These are phyloP conservation scores for Dissophora ornata DNA, from an alignment of 192 early-diverging fungal species.

Conservation along the genomic window DNA sequence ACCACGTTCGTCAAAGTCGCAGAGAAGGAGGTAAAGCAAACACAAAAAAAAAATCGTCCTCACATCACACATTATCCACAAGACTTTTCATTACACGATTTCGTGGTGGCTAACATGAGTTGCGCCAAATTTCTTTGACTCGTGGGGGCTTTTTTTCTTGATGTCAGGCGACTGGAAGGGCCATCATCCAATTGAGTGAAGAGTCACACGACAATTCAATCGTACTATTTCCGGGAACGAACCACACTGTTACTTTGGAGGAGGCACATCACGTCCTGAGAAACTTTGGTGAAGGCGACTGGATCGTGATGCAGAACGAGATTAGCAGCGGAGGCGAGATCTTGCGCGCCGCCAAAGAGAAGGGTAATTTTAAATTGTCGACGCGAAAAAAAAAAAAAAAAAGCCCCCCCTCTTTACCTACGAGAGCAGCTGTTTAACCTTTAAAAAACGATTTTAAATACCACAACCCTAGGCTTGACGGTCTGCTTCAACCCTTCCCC, in stretches of 20 bases:
- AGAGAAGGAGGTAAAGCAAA: slow-evolving; percentile 58
- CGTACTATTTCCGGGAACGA: slow-evolving; percentile 84
- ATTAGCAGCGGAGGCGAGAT: slow-evolving; percentile 76
- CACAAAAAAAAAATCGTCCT: slow-evolving; percentile 18
- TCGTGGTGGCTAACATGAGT: too few relatives aligned
- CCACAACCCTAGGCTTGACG: slow-evolving; percentile 70
- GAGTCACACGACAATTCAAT: slow-evolving; percentile 87
- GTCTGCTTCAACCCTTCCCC: slow-evolving; percentile 91
- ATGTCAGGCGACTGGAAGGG: slow-evolving; percentile 77
- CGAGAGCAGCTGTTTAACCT: too few relatives aligned
- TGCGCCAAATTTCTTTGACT: too few relatives aligned
- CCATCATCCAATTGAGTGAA: slow-evolving; percentile 84
- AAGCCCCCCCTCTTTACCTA: background rate
- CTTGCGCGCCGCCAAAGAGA: slow-evolving; percentile 62
- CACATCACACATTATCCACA: too few relatives aligned
- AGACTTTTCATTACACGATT: too few relatives aligned
- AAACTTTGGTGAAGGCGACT: slow-evolving; percentile 70
- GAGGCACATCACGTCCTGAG: slow-evolving; percentile 64
- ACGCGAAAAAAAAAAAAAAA: too few relatives aligned
- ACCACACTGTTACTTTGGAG: slow-evolving; percentile 64
- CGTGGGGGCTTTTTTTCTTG: background rate
- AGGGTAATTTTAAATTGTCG: slow-evolving; percentile 54
- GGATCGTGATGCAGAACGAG: slow-evolving; percentile 92
- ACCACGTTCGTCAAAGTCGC: slow-evolving; percentile 66
- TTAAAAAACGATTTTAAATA: too few relatives aligned